Evolutionary conservation across 2,329 filamentous ascomycete species (phyloP).

Genomic region (Exserohilum turcica): DNA sequence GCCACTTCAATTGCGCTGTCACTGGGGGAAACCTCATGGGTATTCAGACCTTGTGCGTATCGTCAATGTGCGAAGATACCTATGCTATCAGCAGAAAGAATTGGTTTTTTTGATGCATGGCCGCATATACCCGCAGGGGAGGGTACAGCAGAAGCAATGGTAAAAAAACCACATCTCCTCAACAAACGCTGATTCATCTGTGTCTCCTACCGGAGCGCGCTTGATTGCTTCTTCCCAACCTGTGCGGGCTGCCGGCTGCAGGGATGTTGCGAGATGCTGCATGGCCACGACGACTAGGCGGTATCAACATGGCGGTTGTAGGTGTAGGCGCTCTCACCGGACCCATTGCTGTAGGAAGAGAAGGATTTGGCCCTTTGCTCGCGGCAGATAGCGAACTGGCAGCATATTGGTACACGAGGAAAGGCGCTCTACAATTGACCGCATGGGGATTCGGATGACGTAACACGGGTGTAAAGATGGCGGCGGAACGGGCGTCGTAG

Average conservation of each 20-base stretch:
- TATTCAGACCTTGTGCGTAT: too few relatives aligned
- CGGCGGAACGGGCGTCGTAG: conserved; percentile 7
- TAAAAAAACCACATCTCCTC: background rate
- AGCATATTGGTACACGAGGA: background rate
- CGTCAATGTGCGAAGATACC: too few relatives aligned
- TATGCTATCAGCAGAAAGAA: background rate
- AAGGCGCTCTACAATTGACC: conserved; percentile 18
- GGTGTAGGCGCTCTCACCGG: background rate
- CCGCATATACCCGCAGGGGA: background rate
- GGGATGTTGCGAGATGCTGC: background rate
- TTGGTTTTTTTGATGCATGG: background rate
- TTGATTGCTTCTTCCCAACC: background rate
- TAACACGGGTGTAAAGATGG: conserved; percentile 13
- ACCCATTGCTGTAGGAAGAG: background rate
- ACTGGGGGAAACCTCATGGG: too few relatives aligned
- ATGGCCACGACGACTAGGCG: background rate
- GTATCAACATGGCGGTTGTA: background rate
- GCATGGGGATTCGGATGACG: conserved; percentile 17
- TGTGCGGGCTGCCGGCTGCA: background rate
- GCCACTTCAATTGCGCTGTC: background rate
- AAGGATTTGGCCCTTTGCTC: background rate
- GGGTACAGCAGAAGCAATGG: background rate
- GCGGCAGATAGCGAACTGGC: background rate
- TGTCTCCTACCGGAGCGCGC: background rate
- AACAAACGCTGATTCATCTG: background rate